Evolutionary conservation across 768 basidiomycete species (phyloP).

Genomic region (Chalciporus piperatus): DNA sequence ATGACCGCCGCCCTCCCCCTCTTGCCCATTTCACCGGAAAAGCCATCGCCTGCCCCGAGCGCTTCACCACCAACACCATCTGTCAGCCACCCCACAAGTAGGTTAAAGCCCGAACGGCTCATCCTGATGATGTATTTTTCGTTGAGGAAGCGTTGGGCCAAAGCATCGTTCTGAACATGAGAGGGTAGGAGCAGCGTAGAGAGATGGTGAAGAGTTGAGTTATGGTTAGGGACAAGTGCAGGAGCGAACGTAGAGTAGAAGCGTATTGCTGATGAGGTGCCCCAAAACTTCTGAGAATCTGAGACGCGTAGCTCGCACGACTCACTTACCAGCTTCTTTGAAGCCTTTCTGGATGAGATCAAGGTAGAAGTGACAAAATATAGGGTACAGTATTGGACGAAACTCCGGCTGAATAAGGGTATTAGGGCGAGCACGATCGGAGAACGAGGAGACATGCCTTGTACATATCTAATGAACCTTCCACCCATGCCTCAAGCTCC

Average conservation of each 20-base stretch:
- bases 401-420: conserved; percentile 66
- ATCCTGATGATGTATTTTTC: conserved; percentile 91
- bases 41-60: conserved; percentile 75
- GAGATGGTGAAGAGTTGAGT: conserved; percentile 69
- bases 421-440: conserved; percentile 8
- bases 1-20: conserved; percentile 87
- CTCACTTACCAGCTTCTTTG: conserved; percentile 76
- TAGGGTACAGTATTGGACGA: conserved; percentile 88
- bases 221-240: conserved; percentile 64
- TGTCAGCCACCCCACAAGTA: conserved; percentile 94
- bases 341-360: conserved; percentile 90
- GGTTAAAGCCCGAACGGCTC: conserved; percentile 87
- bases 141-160: conserved; percentile 80
- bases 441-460: conserved; percentile 46
- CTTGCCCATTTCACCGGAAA: conserved; percentile 77
- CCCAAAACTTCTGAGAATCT: conserved; percentile 7
- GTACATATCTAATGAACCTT: conserved; percentile 90
- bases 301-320: not conserved
- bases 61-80: conserved; percentile 87
- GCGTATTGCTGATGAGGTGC: conserved; percentile 51
- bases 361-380: conserved; percentile 96
- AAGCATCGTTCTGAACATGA: conserved; percentile 80
- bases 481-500: conserved; percentile 86
- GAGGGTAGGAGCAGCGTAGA: conserved; percentile 76
- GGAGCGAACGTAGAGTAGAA: conserved; percentile 74